Evolutionary conservation across 176 grass and related monocot genomes (phyloP).

Genomic region (Chrysopogon serrulatus): DNA sequence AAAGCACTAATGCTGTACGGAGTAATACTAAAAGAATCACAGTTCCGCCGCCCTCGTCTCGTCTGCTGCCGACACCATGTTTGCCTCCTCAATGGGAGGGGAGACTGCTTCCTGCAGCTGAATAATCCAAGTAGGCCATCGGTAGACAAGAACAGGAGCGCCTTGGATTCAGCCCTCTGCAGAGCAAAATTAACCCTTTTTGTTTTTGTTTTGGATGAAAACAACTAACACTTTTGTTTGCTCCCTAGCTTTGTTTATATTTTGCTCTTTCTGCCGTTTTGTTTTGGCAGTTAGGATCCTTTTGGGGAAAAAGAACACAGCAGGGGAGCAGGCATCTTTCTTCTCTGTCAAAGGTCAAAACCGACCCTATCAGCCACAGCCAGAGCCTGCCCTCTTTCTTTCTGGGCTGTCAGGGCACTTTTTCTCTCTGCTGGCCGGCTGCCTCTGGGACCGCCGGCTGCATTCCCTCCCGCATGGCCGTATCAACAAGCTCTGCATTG

Average conservation of each 20-base stretch:
- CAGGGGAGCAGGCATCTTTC: background rate
- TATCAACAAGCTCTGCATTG: background rate
- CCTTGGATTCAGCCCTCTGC: background rate
- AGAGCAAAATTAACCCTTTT: background rate
- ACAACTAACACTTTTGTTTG: background rate
- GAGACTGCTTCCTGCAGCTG: no score
- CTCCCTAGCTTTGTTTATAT: background rate
- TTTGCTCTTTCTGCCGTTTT: background rate
- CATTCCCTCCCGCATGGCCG: background rate
- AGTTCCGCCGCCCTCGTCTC: no score
- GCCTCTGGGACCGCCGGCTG: background rate
- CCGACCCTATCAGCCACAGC: background rate
- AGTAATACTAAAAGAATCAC: no score
- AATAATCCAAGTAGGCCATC: no score
- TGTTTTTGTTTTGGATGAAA: no score
- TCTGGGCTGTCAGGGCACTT: background rate
- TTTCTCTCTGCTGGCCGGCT: background rate
- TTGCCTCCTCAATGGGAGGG: no score
- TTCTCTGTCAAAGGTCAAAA: slow-evolving; percentile 1
- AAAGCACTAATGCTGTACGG: background rate
- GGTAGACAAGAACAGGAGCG: no score
- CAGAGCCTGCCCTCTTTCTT: background rate
- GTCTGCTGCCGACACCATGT: no score
- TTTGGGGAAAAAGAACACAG: background rate
- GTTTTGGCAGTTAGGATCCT: background rate